A percentile compares a stretch with the other conserved stretches of the same genome.
Evolutionary conservation across 306 rosid genomes (phyloP).

Genomic region (Alnus rubra): DNA sequence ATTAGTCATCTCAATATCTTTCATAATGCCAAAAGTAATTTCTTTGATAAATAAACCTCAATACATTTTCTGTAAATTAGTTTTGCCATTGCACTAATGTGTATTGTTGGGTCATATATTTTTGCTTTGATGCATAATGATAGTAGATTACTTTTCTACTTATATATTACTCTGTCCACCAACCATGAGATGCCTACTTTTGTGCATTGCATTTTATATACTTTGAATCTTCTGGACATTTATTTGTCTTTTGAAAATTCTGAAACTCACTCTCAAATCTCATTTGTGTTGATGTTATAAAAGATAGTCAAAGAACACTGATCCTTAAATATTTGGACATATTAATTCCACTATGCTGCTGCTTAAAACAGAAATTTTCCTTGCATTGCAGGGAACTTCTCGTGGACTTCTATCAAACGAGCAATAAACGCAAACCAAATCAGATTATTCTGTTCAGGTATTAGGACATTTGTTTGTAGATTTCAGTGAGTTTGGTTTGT

Average conservation of each 20-base stretch:
- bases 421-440: conserved; percentile 63
- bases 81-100: neutral
- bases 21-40: no score
- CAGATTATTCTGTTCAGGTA: conserved; percentile 94
- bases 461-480: conserved; percentile 17
- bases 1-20: no score
- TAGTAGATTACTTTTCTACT: neutral
- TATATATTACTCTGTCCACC: neutral
- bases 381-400: conserved; percentile 79
- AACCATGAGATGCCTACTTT: neutral
- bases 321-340: neutral
- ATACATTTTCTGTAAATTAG: neutral
- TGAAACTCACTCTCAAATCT: neutral
- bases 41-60: no score
- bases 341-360: conserved; percentile 13
- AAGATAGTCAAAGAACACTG: neutral
- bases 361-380: conserved; percentile 15
- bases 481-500: neutral
- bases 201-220: neutral
- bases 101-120: no score
- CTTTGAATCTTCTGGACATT: neutral
- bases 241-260: neutral
- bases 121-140: neutral
- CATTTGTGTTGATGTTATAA: neutral
- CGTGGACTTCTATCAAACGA: conserved; percentile 70